phyloP scores from a whole-genome alignment of 2,329 filamentous ascomycete genomes.

The Torrubiellomyces zombiae region DNA sequence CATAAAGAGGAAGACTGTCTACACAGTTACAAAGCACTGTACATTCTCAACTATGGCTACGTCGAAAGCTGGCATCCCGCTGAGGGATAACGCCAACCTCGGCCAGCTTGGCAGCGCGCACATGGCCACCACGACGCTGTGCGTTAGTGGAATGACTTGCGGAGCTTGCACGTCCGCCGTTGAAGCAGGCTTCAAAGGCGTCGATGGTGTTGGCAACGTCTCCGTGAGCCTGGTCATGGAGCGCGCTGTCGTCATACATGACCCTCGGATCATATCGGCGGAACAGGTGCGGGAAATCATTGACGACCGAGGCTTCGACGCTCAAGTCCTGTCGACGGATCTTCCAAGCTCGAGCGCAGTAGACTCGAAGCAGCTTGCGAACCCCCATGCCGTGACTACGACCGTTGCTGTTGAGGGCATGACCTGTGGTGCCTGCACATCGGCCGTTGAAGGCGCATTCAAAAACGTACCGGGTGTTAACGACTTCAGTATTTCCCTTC shows the following conservation, averaged over 20 bases:
- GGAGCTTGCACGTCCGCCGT: conserved; percentile 93
- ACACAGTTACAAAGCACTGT: too few species aligned
- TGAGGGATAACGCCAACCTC: conserved; percentile 16
- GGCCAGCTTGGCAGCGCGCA: conserved; percentile 27
- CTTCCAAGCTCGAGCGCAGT: conserved; percentile 33
- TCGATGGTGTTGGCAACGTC: conserved; percentile 68
- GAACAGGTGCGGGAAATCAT: conserved; percentile 71
- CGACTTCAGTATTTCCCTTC: conserved; percentile 63
- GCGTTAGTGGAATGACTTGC: conserved; percentile 82
- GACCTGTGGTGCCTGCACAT: conserved; percentile 84
- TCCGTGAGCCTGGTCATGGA: conserved; percentile 92
- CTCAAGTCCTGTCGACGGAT: conserved; percentile 72
- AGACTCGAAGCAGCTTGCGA: conserved; percentile 21
- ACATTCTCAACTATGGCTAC: conserved; percentile 29
- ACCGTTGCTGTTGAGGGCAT: conserved; percentile 71
- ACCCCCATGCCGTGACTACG: conserved; percentile 51
- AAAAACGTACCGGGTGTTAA: conserved; percentile 57
- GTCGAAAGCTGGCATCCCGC: conserved; percentile 28
- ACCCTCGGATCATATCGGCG: conserved; percentile 55
- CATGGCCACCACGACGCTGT: conserved; percentile 81
- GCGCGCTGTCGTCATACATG: conserved; percentile 84
- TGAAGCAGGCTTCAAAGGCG: conserved; percentile 72
- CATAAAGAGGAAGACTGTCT: neutral
- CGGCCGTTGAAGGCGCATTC: conserved; percentile 68
- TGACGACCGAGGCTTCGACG: conserved; percentile 84